Evolutionary conservation across 768 basidiomycete genomes (phyloP).

Genomic region (Xerocomellus intermedius): DNA sequence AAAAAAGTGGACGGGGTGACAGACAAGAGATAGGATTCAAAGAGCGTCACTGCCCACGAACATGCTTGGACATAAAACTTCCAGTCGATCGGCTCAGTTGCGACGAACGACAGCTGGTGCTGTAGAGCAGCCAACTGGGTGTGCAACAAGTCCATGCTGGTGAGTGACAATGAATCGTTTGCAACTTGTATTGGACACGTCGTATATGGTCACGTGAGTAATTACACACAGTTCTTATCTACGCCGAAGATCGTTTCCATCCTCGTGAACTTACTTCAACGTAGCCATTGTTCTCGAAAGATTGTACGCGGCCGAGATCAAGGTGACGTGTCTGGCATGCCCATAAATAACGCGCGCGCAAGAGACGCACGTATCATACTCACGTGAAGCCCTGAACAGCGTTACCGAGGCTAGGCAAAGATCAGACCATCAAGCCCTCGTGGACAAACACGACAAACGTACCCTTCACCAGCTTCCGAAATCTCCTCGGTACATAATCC

Average conservation of each 20-base stretch:
- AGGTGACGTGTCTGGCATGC: constrained; percentile 64
- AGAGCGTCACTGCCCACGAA: constrained; percentile 76
- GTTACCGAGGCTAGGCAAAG: constrained; percentile 63
- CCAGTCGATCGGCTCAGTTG: constrained; percentile 75
- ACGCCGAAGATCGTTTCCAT: no score
- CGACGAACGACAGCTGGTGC: constrained; percentile 65
- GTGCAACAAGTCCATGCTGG: constrained; percentile 60
- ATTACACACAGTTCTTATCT: no score
- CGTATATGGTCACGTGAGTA: no score
- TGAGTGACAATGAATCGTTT: neutral
- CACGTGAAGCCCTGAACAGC: constrained; percentile 90
- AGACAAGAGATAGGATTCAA: constrained; percentile 86
- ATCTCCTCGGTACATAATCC: constrained; percentile 86
- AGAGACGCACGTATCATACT: constrained; percentile 27
- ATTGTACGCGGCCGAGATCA: constrained; percentile 84
- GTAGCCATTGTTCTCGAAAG: constrained; percentile 58
- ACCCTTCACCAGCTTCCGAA: constrained; percentile 83
- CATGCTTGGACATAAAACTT: constrained; percentile 75
- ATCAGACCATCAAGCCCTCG: neutral
- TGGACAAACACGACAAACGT: constrained; percentile 21
- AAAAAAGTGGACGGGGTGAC: constrained; percentile 30
- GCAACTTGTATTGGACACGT: neutral
- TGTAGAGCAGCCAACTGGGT: constrained; percentile 56
- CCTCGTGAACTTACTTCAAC: constrained; percentile 5
- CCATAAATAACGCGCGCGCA: neutral